Conservation (phyloP, 352 stramenopile species). For the Pilasporangium apinafurcum region DNA sequence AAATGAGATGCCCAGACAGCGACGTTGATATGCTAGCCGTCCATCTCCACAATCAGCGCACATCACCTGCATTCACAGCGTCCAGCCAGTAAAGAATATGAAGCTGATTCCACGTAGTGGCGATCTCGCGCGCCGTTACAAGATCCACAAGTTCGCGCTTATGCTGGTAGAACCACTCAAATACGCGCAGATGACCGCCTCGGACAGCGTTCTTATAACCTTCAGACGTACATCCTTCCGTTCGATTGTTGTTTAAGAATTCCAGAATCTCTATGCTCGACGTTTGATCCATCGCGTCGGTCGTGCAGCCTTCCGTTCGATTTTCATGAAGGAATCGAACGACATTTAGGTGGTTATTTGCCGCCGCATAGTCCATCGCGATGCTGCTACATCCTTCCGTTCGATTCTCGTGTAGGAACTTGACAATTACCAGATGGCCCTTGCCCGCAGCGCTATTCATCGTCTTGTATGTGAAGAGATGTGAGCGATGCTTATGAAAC, state of each 20-base stretch:
- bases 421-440: constrained; percentile 3
- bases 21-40: too few species aligned
- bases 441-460: constrained; percentile 5
- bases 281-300: constrained; percentile 7
- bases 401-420: constrained; percentile 9
- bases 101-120: too few species aligned
- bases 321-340: constrained; percentile 13
- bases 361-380: constrained; percentile 16
- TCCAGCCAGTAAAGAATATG: too few species aligned
- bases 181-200: too few species aligned
- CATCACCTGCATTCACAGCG: too few species aligned
- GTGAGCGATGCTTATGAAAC: constrained; percentile 39
- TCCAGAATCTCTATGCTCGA: constrained; percentile 8
- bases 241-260: constrained; percentile 11
- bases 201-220: constrained; percentile 19
- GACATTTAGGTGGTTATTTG: constrained; percentile 10
- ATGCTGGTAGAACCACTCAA: too few species aligned
- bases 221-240: constrained; percentile 11
- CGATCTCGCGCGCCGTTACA: too few species aligned
- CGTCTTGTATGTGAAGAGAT: constrained; percentile 31
- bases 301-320: constrained; percentile 12
- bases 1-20: too few species aligned
- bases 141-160: too few species aligned
- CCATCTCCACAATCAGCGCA: too few species aligned
- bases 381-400: constrained; percentile 14